Conservation (phyloP, 2,329 filamentous ascomycete species). For the Pseudopyrenochaeta lycopersici region DNA sequence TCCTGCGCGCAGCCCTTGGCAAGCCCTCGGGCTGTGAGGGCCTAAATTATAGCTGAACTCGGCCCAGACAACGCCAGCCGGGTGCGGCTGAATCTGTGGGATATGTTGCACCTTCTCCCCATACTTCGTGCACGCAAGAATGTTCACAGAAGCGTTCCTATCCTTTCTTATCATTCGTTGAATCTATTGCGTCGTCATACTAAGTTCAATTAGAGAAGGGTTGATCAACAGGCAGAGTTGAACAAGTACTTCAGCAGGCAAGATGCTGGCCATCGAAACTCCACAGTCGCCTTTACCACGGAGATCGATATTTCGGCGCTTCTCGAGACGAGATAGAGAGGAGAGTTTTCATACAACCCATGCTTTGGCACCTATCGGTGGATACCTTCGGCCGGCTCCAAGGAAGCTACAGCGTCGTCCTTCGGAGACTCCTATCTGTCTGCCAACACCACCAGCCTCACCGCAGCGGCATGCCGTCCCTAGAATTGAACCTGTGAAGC, state of each 20-base stretch:
- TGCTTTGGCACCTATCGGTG: slow-evolving; percentile 7
- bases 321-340: slow-evolving; percentile 11
- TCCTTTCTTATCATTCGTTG: background rate
- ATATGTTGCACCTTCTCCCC: background rate
- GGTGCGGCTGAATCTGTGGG: background rate
- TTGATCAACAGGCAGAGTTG: background rate
- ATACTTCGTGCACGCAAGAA: background rate
- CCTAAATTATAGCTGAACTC: background rate
- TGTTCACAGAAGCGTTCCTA: background rate
- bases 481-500: slow-evolving; percentile 6
- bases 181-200: slow-evolving; percentile 1
- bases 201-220: background rate
- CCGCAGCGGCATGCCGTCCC: slow-evolving; percentile 9
- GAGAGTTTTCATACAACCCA: slow-evolving; percentile 2
- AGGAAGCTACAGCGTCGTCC: slow-evolving; percentile 14
- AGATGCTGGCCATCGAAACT: slow-evolving; percentile 23
- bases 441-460: slow-evolving; percentile 20
- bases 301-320: slow-evolving; percentile 32
- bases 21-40: background rate
- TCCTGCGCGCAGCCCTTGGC: background rate
- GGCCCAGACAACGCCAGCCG: background rate
- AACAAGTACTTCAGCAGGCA: background rate
- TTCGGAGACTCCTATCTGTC: background rate
- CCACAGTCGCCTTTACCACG: slow-evolving; percentile 15
- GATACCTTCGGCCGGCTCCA: slow-evolving; percentile 7